Percentiles rank a stretch among this genome's conserved stretches.
phyloP scores from a whole-genome alignment of 139 green algal species.

The Chlamydomonas sp. region DNA sequence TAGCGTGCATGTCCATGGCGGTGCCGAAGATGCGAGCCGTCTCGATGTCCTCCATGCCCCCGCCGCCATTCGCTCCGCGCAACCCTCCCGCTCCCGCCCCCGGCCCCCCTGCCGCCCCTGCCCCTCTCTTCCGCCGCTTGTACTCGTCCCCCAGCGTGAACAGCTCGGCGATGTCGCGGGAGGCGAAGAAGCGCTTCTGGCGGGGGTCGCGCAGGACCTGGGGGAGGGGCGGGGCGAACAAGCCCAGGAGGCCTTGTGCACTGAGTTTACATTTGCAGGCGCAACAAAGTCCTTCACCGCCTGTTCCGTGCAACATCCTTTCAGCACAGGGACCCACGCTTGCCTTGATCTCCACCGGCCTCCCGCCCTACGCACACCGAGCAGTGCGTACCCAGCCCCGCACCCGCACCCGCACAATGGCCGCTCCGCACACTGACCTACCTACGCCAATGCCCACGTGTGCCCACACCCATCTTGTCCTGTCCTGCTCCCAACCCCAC shows the following conservation, averaged over 20 bases:
- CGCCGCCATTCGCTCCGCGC: not conserved
- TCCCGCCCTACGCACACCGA: too few relatives aligned
- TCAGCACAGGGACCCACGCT: too few relatives aligned
- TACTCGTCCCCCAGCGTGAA: slow-evolving; percentile 91
- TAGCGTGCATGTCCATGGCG: slow-evolving; percentile 42
- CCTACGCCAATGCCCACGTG: too few relatives aligned
- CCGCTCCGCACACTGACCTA: too few relatives aligned
- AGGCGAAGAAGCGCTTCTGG: slow-evolving; percentile 94
- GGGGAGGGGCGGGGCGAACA: not conserved
- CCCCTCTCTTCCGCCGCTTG: not conserved
- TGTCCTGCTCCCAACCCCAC: not conserved
- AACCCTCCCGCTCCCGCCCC: not conserved
- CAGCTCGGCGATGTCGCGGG: slow-evolving; percentile 90
- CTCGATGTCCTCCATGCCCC: slow-evolving; percentile 58
- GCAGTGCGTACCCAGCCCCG: too few relatives aligned
- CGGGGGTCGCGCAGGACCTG: slow-evolving; percentile 91
- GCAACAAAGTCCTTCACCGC: not conserved
- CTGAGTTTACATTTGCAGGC: not conserved
- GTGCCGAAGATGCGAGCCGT: slow-evolving; percentile 83
- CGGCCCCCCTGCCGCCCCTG: slow-evolving; percentile 5
- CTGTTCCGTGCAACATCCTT: too few relatives aligned
- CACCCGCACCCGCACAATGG: too few relatives aligned
- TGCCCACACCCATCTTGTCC: not conserved
- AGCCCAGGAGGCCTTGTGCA: too few relatives aligned
- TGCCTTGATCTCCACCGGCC: too few relatives aligned